These are phyloP conservation scores for Trypanosoma grayi DNA, from an alignment of 208 protist genomes.

Conservation along the genomic window DNA sequence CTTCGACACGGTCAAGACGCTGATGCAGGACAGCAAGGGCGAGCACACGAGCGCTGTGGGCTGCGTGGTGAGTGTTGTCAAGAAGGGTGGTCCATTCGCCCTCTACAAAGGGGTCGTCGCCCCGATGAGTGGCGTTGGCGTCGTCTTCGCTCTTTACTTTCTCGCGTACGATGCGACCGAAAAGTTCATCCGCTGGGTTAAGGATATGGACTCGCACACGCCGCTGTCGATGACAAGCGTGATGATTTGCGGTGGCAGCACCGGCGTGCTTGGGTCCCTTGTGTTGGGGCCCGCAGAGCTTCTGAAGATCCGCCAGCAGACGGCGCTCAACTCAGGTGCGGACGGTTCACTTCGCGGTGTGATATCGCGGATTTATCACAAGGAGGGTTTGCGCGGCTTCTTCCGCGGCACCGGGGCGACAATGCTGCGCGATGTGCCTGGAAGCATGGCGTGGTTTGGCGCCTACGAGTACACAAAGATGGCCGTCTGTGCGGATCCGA, in stretches of 20 bases:
- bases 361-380: constrained; percentile 24
- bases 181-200: constrained; percentile 15
- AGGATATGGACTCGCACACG: constrained; percentile 1
- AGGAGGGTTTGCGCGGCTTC: constrained; percentile 30
- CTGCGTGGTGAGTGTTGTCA: constrained; percentile 13
- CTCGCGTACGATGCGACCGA: constrained; percentile 36
- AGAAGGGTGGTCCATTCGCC: constrained; percentile 23
- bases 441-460: constrained; percentile 44
- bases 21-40: constrained; percentile 35
- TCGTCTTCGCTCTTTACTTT: constrained; percentile 44
- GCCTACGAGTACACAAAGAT: constrained; percentile 40
- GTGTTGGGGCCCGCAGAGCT: constrained; percentile 43
- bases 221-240: constrained; percentile 23
- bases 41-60: constrained; percentile 12
- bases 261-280: constrained; percentile 29
- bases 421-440: constrained; percentile 41
- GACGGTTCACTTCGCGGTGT: constrained; percentile 25
- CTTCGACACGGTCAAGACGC: constrained; percentile 58
- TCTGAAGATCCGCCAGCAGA: constrained; percentile 54
- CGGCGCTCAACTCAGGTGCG: constrained; percentile 22
- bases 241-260: constrained; percentile 42
- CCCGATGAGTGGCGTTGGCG: constrained; percentile 32
- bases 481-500: constrained; percentile 14
- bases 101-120: constrained; percentile 43
- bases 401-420: constrained; percentile 29